Base-by-base conservation (phyloP, 768 basidiomycete genomes). In the Mycena leptocephala region DNA sequence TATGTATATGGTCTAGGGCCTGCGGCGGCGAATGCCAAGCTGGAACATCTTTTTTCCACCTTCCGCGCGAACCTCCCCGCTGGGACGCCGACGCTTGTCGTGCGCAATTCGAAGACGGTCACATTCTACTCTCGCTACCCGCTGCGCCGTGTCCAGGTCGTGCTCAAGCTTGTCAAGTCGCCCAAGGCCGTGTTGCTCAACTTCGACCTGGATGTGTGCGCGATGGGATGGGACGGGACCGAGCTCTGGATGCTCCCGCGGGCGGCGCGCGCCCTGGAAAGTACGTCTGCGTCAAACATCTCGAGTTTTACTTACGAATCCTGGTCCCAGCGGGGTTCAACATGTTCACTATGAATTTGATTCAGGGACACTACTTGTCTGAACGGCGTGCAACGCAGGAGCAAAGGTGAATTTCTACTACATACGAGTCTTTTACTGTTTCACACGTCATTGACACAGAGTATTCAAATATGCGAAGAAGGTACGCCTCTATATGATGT, bases 161-260 rank as follows among this genome's bases (percentile, higher is more conserved):
- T 76, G 22, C 75, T 76, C 22, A 70, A 70, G 32, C 32, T 70
- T 16, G 75, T 65, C 41, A 70, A 59, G 24, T 70, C 62, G 11
- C 68, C 68, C 2, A 32, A 35, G 1, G 62, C 48, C 14, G 74
- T 76, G 1, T 43, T 70, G 9, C 35, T 70, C 16, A 70, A 70
- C 28, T 76, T 76, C n/a, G 69, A 71, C 28, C 75, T 76, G 6
- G 75, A 76, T 33, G 46, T 71, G 9, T 76, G 75, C 28, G 75
- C 75, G 2, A 65, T 76, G 69, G 37, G 37, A 3, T 76, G 56
- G 69, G 69, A 71, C 26, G 75, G 69, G 2, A 64, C 5, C 11
- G 55, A 65, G 30, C 5, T 71, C 4, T 76, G 62, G 69, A 76
- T 76, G 62, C 61, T 70, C 22, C 75, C 69, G 11, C 51, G 69